These are phyloP conservation scores for Sarcomyxa edulis DNA, from an alignment of 768 basidiomycete species.

Conservation along the genomic window DNA sequence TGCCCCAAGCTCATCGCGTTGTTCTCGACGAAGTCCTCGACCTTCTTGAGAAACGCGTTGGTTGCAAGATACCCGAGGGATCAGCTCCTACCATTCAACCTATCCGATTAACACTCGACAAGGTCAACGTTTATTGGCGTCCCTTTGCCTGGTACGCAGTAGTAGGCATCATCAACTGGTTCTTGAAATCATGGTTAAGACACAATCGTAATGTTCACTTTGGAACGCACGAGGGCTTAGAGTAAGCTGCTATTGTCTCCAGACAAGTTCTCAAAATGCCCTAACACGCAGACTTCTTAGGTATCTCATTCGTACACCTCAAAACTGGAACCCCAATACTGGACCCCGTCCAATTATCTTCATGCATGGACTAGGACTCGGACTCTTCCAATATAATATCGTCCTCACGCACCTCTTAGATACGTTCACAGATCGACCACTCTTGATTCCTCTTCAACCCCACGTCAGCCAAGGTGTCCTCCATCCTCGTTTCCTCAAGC, in stretches of 20 bases:
- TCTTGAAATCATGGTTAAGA: slow-evolving; percentile 39
- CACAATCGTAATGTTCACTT: slow-evolving; percentile 35
- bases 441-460: slow-evolving; percentile 75
- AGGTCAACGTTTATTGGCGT: slow-evolving; percentile 59
- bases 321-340: slow-evolving; percentile 51
- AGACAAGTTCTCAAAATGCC: too few relatives aligned
- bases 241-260: slow-evolving; percentile 51
- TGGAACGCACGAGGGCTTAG: slow-evolving; percentile 56
- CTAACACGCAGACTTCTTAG: slow-evolving; percentile 28
- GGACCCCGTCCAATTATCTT: slow-evolving; percentile 74
- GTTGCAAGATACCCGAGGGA: slow-evolving; percentile 57
- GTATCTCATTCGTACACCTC: slow-evolving; percentile 71
- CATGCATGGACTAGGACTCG: slow-evolving; percentile 86
- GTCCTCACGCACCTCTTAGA: slow-evolving; percentile 55
- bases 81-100: slow-evolving; percentile 45
- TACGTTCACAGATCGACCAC: slow-evolving; percentile 57
- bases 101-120: slow-evolving; percentile 74
- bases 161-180: slow-evolving; percentile 43
- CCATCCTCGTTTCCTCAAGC: slow-evolving; percentile 65
- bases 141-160: slow-evolving; percentile 63
- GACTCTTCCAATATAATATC: slow-evolving; percentile 64
- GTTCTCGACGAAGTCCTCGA: slow-evolving; percentile 58
- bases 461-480: slow-evolving; percentile 86
- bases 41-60: slow-evolving; percentile 67
- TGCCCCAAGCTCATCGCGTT: slow-evolving; percentile 39